Evolutionary conservation across 2,329 filamentous ascomycete species (phyloP).

Genomic region (Penicillium sp.): DNA sequence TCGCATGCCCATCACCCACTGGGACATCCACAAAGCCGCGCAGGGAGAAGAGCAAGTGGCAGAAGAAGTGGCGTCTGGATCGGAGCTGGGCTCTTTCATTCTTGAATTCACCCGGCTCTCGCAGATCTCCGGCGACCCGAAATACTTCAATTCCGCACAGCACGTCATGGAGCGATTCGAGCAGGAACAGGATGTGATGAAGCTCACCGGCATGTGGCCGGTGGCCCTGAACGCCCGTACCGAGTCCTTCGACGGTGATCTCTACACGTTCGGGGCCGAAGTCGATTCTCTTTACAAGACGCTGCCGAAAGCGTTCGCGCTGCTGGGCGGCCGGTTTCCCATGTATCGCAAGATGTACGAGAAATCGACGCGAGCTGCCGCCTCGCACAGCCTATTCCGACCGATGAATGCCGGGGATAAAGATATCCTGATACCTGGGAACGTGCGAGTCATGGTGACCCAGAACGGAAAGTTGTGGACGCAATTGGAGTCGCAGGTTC

Average conservation of each 20-base stretch:
- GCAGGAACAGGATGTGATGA: slow-evolving; percentile 34
- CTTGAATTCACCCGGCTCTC: slow-evolving; percentile 44
- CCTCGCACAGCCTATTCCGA: slow-evolving; percentile 48
- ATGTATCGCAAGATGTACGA: slow-evolving; percentile 58
- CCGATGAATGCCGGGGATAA: slow-evolving; percentile 49
- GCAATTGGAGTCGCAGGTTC: slow-evolving; percentile 39
- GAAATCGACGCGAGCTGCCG: slow-evolving; percentile 42
- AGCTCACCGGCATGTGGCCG: slow-evolving; percentile 43
- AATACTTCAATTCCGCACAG: slow-evolving; percentile 40
- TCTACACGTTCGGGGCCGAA: slow-evolving; percentile 56
- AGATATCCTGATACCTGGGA: slow-evolving; percentile 49
- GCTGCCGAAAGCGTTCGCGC: slow-evolving; percentile 52
- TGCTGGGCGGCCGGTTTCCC: slow-evolving; percentile 40
- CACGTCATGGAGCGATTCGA: slow-evolving; percentile 37
- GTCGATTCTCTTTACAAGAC: slow-evolving; percentile 59
- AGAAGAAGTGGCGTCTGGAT: slow-evolving; percentile 24
- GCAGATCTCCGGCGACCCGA: slow-evolving; percentile 39
- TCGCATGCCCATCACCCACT: slow-evolving; percentile 70
- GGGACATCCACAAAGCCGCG: slow-evolving; percentile 29
- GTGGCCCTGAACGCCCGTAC: slow-evolving; percentile 31
- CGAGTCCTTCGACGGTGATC: slow-evolving; percentile 27
- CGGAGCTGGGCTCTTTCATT: slow-evolving; percentile 42
- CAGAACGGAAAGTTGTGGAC: slow-evolving; percentile 13
- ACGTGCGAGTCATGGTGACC: slow-evolving; percentile 32
- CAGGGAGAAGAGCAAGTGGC: slow-evolving; percentile 26